Evolutionary conservation across 768 basidiomycete species (phyloP).

Genomic region (Boletus bicolor): DNA sequence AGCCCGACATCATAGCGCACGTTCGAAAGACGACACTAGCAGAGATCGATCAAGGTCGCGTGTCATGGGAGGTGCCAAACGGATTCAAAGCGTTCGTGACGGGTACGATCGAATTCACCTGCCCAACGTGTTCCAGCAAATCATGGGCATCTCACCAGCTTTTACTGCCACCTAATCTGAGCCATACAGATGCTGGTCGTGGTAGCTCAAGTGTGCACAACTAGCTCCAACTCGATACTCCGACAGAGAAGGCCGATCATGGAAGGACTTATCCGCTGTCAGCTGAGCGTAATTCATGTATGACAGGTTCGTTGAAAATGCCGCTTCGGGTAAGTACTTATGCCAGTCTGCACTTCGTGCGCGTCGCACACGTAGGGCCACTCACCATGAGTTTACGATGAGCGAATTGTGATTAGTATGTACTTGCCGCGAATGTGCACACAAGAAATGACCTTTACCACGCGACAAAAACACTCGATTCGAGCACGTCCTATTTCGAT

Average conservation of each 20-base stretch:
- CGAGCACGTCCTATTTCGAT: background rate
- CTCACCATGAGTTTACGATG: background rate
- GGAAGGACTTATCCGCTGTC: background rate
- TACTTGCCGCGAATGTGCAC: background rate
- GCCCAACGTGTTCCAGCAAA: too few relatives aligned
- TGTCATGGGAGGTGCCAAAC: too few relatives aligned
- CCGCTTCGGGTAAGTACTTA: background rate
- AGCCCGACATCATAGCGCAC: too few relatives aligned
- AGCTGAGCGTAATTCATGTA: background rate
- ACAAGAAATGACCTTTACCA: background rate
- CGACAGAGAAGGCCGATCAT: background rate
- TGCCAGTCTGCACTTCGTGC: background rate
- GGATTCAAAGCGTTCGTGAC: too few relatives aligned
- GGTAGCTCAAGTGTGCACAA: background rate
- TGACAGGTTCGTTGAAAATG: background rate
- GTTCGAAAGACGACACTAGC: too few relatives aligned
- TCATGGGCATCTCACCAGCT: background rate
- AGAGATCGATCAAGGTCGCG: too few relatives aligned
- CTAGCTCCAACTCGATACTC: background rate
- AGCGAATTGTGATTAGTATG: background rate
- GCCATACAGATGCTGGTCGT: background rate
- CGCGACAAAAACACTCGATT: background rate
- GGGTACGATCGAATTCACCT: too few relatives aligned
- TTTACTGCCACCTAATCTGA: background rate
- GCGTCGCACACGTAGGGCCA: background rate